Percentiles rank a stretch among this genome's conserved stretches.
Conservation (phyloP, 495 filamentous ascomycete genomes). For the Podospora fimiseda region DNA sequence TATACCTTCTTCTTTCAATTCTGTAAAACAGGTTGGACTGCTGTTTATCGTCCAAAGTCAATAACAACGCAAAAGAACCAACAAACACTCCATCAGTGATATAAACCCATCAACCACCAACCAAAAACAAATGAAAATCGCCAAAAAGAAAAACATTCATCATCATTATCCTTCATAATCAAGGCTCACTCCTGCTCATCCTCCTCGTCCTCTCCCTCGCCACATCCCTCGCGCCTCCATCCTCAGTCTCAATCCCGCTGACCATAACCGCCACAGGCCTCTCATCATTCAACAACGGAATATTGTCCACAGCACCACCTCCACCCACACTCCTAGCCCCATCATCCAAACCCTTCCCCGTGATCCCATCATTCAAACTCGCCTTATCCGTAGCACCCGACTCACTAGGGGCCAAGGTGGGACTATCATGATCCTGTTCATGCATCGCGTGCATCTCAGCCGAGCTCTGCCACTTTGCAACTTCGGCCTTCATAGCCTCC, state of each 20-base stretch:
- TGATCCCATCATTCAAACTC: conserved; percentile 17
- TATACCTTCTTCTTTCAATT: too few relatives aligned
- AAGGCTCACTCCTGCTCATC: conserved; percentile 2
- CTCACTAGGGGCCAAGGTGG: conserved; percentile 32
- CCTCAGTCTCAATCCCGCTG: conserved; percentile 37
- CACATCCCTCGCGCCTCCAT: conserved; percentile 33
- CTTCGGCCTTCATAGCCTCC: conserved; percentile 81
- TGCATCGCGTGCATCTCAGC: conserved; percentile 36
- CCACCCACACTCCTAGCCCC: conserved; percentile 20
- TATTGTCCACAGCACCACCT: conserved; percentile 52
- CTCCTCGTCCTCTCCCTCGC: conserved; percentile 35
- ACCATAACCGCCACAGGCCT: conserved; percentile 19
- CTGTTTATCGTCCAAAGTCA: too few relatives aligned
- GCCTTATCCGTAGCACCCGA: conserved; percentile 12
- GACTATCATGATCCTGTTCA: conserved; percentile 14
- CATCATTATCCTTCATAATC: neutral
- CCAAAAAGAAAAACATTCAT: conserved; percentile 11
- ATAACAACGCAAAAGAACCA: neutral
- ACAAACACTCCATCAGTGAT: neutral
- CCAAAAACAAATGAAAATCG: too few relatives aligned
- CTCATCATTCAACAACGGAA: conserved; percentile 49
- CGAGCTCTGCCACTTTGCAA: conserved; percentile 75
- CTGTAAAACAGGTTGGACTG: too few relatives aligned
- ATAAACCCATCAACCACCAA: too few relatives aligned
- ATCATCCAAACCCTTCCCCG: conserved; percentile 11